Conservation (phyloP, 345 rosid species). For the Brassica cretica region DNA sequence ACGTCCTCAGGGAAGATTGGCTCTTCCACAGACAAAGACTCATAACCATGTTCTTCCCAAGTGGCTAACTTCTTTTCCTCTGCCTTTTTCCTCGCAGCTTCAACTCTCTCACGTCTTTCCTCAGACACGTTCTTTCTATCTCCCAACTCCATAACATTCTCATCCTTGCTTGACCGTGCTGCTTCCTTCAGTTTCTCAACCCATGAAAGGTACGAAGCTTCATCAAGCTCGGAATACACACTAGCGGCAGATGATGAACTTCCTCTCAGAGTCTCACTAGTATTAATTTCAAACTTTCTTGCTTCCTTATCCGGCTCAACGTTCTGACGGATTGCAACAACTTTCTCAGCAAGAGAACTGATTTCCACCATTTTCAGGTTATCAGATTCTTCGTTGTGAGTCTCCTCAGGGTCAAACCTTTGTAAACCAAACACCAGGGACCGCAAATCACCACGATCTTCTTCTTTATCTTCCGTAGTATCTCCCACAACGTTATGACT, state of each 20-base stretch:
- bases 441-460: slow-evolving; percentile 57
- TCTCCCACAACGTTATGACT: slow-evolving; percentile 73
- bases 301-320: slow-evolving; percentile 44
- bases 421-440: slow-evolving; percentile 76
- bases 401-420: slow-evolving; percentile 58
- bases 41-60: slow-evolving; percentile 81
- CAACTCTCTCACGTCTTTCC: slow-evolving; percentile 50
- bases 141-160: slow-evolving; percentile 38
- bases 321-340: slow-evolving; percentile 57
- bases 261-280: slow-evolving; percentile 39
- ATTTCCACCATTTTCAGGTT: slow-evolving; percentile 53
- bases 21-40: slow-evolving; percentile 62
- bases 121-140: slow-evolving; percentile 47
- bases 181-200: slow-evolving; percentile 69
- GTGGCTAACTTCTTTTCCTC: slow-evolving; percentile 66
- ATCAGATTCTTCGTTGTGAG: slow-evolving; percentile 45
- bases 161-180: slow-evolving; percentile 47
- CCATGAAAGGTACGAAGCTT: slow-evolving; percentile 85
- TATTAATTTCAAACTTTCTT: slow-evolving; percentile 54
- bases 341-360: slow-evolving; percentile 62
- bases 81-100: slow-evolving; percentile 68
- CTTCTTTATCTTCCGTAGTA: slow-evolving; percentile 52
- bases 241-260: slow-evolving; percentile 34
- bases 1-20: slow-evolving; percentile 44
- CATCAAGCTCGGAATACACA: slow-evolving; percentile 66